These are phyloP conservation scores for Candida nanaspora DNA, from an alignment of 805 yeast genomes.

Conservation along the genomic window DNA sequence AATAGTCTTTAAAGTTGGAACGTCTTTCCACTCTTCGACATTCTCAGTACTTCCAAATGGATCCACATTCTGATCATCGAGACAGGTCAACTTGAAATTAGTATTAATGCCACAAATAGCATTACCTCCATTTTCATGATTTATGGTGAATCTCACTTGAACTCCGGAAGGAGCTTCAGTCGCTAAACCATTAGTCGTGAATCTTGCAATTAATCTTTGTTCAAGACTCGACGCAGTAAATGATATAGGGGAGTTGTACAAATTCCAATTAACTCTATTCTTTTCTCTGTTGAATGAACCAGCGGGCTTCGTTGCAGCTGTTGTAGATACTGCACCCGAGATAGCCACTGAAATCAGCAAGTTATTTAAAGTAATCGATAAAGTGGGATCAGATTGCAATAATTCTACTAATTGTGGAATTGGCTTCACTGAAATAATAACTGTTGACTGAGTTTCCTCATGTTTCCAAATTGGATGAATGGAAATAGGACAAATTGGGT, in stretches of 20 bases:
- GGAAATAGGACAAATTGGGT: conserved; percentile 54
- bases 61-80: conserved; percentile 22
- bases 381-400: conserved; percentile 24
- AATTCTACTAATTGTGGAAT: conserved; percentile 35
- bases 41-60: conserved; percentile 23
- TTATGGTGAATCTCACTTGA: conserved; percentile 54
- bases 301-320: conserved; percentile 85
- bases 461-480: conserved; percentile 86
- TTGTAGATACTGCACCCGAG: conserved; percentile 52
- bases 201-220: conserved; percentile 77
- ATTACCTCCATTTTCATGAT: conserved; percentile 35
- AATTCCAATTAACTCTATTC: conserved; percentile 83
- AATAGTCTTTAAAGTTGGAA: conserved; percentile 39
- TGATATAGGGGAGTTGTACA: conserved; percentile 30
- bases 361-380: conserved; percentile 43
- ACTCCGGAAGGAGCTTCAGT: conserved; percentile 72
- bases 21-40: conserved; percentile 21
- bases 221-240: conserved; percentile 34
- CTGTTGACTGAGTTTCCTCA: conserved; percentile 77
- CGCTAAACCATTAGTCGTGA: conserved; percentile 66
- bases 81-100: conserved; percentile 25
- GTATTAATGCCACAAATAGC: conserved; percentile 25
- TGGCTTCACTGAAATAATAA: conserved; percentile 64
- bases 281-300: conserved; percentile 87
- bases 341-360: conserved; percentile 56